Base-by-base conservation (phyloP, 73 alveolate species). In the Halteria grandinella region DNA sequence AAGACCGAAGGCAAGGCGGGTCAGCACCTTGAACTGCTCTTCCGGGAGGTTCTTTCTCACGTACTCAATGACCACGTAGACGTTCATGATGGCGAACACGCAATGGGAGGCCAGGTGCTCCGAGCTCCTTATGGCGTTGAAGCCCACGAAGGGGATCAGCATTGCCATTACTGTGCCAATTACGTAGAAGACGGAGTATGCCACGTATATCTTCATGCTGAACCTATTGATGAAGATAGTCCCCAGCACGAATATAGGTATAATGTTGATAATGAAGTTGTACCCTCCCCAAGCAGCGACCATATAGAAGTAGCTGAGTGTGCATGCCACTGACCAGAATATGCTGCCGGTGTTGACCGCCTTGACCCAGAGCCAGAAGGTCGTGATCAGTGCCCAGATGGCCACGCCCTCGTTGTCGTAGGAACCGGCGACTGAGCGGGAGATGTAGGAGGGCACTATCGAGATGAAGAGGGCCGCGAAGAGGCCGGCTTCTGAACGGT, bases 391-490 rank as follows among this genome's bases (percentile, higher is more conserved):
- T 7, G 98, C 98, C 52, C 91, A 89, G 69, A 92, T 92, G 0
- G 98, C 94, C 7, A 92, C 98, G 29, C 95, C 98, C 80, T 92
- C 98, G 84, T 92, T 92, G 85, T 97, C 99, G 83, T 97, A 97
- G 55, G 98, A 90, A 21, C 99, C 99, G 6, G 99, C 99, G 1
- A 97, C 99, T 48, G 89, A 49, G 83, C 99, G 87, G n/a, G 98
- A 92, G 78, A 97, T 95, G 83, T 95, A 95, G 29, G 98, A 89
- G 18, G 99, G 99, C 3, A 93, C 99, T 48, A 97, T 95, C 0
- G 99, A 95, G 21, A 95, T 92, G 75, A 97, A 94, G 21, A 97
- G 94, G 44, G 99, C 99, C 15, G 99, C 83, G 60, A 94, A 76
- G 24, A 97, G 89, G 15, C 99, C 99, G 1, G 99, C 95, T 54